These are phyloP conservation scores for Suhomyces guaymorum DNA, from an alignment of 1,139 yeast genomes.

Conservation along the genomic window DNA sequence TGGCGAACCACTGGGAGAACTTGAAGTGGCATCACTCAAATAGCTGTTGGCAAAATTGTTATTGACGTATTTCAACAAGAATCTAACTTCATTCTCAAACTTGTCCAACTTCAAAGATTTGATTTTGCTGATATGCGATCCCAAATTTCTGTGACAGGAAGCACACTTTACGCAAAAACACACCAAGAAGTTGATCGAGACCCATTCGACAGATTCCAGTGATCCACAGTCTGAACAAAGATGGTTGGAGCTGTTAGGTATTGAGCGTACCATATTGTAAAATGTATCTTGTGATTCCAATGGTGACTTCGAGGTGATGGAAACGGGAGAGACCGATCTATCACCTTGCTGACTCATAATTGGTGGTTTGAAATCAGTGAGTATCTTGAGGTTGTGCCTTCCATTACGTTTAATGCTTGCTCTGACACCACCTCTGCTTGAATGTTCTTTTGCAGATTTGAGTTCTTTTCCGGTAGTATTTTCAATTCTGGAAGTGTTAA, in stretches of 20 bases:
- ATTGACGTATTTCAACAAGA: constrained; percentile 44
- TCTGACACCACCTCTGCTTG: constrained; percentile 1
- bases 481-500: constrained; percentile 30
- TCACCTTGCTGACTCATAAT: constrained; percentile 9
- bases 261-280: constrained; percentile 46
- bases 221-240: constrained; percentile 81
- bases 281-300: constrained; percentile 28
- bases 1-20: constrained; percentile 3
- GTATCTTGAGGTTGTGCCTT: constrained; percentile 6
- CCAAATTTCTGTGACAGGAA: constrained; percentile 54
- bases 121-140: constrained; percentile 53
- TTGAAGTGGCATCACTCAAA: constrained; percentile 31
- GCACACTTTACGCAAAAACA: constrained; percentile 84
- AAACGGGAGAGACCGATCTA: constrained; percentile 35
- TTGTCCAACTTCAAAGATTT: constrained; percentile 52
- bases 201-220: constrained; percentile 75
- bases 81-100: constrained; percentile 43
- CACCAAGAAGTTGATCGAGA: constrained; percentile 72
- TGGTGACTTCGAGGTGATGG: constrained; percentile 30
- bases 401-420: constrained; percentile 5
- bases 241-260: constrained; percentile 56
- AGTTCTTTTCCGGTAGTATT: not conserved
- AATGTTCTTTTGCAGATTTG: constrained; percentile 1
- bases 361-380: constrained; percentile 10
- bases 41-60: constrained; percentile 40